These are phyloP conservation scores for Kingdonia uniflora DNA, from an alignment of 164 flowering plant genomes.

Conservation along the genomic window DNA sequence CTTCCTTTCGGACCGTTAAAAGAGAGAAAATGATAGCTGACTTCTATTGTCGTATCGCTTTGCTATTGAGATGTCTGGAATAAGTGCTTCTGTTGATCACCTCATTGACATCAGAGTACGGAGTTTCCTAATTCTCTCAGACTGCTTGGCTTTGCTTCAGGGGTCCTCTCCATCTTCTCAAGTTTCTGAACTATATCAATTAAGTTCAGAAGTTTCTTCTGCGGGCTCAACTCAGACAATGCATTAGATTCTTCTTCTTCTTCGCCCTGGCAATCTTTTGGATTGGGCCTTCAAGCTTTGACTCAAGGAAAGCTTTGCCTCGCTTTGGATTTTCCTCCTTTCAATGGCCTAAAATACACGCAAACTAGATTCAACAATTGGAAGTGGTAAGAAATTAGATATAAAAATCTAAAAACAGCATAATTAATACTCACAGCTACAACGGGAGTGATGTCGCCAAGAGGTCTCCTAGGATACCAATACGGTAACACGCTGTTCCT, in stretches of 20 bases:
- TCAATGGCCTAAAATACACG: slow-evolving; percentile 57
- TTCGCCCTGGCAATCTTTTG: slow-evolving; percentile 31
- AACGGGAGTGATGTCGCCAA: slow-evolving; percentile 51
- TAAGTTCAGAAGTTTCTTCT: slow-evolving; percentile 55
- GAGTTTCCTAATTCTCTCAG: slow-evolving; percentile 47
- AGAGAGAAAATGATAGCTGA: too few relatives aligned
- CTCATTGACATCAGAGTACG: slow-evolving; percentile 74
- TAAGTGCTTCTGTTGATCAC: too few relatives aligned
- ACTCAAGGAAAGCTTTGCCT: neutral
- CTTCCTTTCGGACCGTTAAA: too few relatives aligned
- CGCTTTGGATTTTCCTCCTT: slow-evolving; percentile 45
- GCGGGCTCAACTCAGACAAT: slow-evolving; percentile 54
- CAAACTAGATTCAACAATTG: neutral
- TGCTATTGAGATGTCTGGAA: too few relatives aligned
- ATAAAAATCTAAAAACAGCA: too few relatives aligned
- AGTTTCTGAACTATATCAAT: slow-evolving; percentile 61
- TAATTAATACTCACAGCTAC: slow-evolving; percentile 35
- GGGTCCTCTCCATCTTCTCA: slow-evolving; percentile 44
- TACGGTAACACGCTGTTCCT: slow-evolving; percentile 3
- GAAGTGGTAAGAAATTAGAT: neutral
- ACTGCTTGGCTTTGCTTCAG: slow-evolving; percentile 50
- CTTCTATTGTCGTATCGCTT: too few relatives aligned
- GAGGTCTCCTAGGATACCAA: slow-evolving; percentile 36
- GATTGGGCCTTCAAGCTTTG: slow-evolving; percentile 23
- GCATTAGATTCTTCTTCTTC: too few relatives aligned